Percentiles rank a stretch among this genome's conserved stretches.
Evolutionary conservation across 495 filamentous ascomycete genomes (phyloP).

Genomic region (Penicillium bovifimosum): DNA sequence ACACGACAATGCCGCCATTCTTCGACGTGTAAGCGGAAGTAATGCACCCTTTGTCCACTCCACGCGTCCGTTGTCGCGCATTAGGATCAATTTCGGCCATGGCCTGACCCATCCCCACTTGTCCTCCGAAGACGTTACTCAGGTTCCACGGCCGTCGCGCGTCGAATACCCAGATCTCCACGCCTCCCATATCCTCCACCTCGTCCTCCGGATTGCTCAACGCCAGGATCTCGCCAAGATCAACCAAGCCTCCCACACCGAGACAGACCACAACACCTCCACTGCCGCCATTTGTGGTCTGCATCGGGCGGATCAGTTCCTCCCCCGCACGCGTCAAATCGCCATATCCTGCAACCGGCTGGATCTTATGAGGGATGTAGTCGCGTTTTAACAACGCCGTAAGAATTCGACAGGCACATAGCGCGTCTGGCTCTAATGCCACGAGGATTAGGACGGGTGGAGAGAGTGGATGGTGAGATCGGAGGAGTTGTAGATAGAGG

Average conservation of each 20-base stretch:
- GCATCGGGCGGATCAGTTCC: conserved; percentile 76
- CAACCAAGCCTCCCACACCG: conserved; percentile 85
- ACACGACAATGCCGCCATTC: conserved; percentile 80
- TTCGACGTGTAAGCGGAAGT: conserved; percentile 65
- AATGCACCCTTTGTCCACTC: conserved; percentile 62
- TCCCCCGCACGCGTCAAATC: conserved; percentile 74
- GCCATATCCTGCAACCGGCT: conserved; percentile 86
- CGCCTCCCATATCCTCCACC: conserved; percentile 59
- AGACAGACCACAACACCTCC: conserved; percentile 89
- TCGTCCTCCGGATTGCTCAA: conserved; percentile 50
- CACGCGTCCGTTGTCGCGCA: conserved; percentile 42
- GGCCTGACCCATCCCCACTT: conserved; percentile 41
- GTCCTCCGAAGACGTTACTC: conserved; percentile 82
- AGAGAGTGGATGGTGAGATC: conserved; percentile 73
- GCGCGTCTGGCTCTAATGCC: conserved; percentile 88
- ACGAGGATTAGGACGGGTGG: conserved; percentile 89
- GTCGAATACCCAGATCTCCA: conserved; percentile 94
- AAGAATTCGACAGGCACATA: conserved; percentile 92
- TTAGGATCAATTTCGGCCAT: conserved; percentile 47
- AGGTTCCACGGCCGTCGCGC: conserved; percentile 91
- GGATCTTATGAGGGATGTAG: conserved; percentile 97
- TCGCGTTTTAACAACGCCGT: conserved; percentile 88
- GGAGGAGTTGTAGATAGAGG: conserved; percentile 81
- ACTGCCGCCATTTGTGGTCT: conserved; percentile 67
- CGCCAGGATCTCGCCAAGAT: conserved; percentile 68